phyloP scores from a whole-genome alignment of 805 yeast species.

The Schwanniomyces pseudopolymorphus region DNA sequence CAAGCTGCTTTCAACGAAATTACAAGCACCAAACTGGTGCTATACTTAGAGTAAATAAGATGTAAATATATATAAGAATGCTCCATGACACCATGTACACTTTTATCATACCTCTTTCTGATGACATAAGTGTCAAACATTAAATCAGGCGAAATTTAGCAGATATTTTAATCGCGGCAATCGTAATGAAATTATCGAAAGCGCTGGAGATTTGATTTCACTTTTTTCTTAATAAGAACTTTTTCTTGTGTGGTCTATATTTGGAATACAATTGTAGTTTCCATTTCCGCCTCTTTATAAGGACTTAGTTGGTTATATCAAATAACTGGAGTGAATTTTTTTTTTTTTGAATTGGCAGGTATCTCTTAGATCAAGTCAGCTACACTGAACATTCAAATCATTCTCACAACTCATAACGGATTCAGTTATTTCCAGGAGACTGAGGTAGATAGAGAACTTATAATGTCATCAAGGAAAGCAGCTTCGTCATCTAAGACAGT shows the following conservation, averaged over 20 bases:
- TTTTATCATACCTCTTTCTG: too few relatives aligned
- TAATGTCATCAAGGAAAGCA: conserved; percentile 2
- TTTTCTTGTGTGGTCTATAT: background rate
- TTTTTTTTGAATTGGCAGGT: background rate
- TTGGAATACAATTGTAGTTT: background rate
- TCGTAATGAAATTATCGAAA: background rate
- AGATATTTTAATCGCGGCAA: background rate
- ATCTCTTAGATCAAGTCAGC: background rate
- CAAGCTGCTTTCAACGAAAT: background rate
- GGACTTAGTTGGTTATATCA: background rate
- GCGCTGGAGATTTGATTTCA: background rate
- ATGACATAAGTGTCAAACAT: background rate
- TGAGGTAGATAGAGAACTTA: background rate
- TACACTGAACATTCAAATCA: background rate
- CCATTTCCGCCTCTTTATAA: background rate
- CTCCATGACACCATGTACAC: background rate
- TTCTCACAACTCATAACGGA: background rate
- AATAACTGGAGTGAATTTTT: background rate
- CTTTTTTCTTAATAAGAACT: background rate
- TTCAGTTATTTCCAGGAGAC: background rate
- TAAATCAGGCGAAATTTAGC: background rate
- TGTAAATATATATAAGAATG: background rate
- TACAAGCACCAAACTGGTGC: background rate
- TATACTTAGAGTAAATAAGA: background rate
- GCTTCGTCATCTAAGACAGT: conserved; percentile 1